Evolutionary conservation across 108 stramenopile genomes (phyloP), one percentile per base, ranked within the genome.

Genomic region (Aurantiochytrium sp.): DNA sequence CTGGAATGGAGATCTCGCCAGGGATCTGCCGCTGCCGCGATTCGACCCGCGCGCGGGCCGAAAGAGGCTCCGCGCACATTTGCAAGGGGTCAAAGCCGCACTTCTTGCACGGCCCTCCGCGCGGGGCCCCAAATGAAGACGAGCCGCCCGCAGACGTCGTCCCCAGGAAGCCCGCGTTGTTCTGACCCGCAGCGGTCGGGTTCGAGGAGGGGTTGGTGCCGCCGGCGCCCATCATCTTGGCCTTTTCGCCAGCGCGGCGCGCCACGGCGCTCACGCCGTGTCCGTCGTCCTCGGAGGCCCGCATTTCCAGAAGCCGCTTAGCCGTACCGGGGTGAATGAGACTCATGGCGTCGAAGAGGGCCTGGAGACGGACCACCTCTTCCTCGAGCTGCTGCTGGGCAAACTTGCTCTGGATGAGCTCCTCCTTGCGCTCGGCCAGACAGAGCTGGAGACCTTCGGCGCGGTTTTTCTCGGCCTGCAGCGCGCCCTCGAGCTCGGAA

Each of bases 321-420:
- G 73, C 73, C 21, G 73, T 81, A 19, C 73, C 73, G 12, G 73
- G 73, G 45, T 81, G 73, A 48, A 81, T 81, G 21, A 81, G 24
- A 24, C 73, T 81, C 73, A 81, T 81, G 45, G 73, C 39, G 2
- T 81, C 73, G 2, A 81, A 81, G 12, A 81, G 39, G 2, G 73
- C 45, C 24, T 81, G 73, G 39, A 81, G 15, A 27, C 73, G 21
- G 8, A 81, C 73, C 6, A 81, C 42, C 24, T 81, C 73, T 24
- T 41, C 73, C 45, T 81, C 73, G 3, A 48, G 39, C 30, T 81
- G 73, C 45, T 81, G 73, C 73, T 81, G 73, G 21, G 73, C 73
- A 2, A 81, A 81, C 30, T 81, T 81, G 45, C 21, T 41, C 24
- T 42, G 73, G 32, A 81, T 81, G 32, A 30, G 21, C 17, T 81